phyloP scores from a whole-genome alignment of 306 rosid genomes.

The Malus asiatica region DNA sequence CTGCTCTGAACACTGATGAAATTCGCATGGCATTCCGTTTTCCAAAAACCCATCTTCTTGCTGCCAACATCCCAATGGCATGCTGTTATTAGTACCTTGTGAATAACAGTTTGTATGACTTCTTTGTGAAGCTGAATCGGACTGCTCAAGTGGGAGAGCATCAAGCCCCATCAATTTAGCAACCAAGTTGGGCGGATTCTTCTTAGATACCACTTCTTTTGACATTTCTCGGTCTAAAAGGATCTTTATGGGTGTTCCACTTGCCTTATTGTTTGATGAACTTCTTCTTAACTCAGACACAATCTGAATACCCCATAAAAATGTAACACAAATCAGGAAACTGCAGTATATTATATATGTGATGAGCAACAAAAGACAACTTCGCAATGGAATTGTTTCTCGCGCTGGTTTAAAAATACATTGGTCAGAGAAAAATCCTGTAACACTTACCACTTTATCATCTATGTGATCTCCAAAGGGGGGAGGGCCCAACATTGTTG shows the following conservation, averaged over 20 bases:
- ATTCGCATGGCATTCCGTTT: constrained; percentile 40
- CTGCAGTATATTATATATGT: constrained; percentile 1
- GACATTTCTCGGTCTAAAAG: constrained; percentile 79
- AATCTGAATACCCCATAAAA: constrained; percentile 32
- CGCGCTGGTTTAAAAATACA: background rate
- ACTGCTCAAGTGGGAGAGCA: constrained; percentile 43
- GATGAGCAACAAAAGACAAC: background rate
- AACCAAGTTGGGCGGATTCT: constrained; percentile 64
- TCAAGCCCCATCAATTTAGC: constrained; percentile 98
- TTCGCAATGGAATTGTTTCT: background rate
- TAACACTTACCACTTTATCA: constrained; percentile 55
- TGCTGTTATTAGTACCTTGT: constrained; percentile 27
- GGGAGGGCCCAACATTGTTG: constrained; percentile 36
- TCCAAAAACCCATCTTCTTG: constrained; percentile 41
- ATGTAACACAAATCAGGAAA: constrained; percentile 16
- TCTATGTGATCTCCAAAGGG: constrained; percentile 53
- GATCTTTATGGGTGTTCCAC: constrained; percentile 64
- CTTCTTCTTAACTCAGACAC: constrained; percentile 47
- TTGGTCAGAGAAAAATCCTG: constrained; percentile 9
- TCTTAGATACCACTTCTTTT: constrained; percentile 52
- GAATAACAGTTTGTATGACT: constrained; percentile 42
- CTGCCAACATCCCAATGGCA: constrained; percentile 44
- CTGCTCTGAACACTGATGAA: constrained; percentile 38
- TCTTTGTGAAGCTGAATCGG: constrained; percentile 46
- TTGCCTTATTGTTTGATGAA: constrained; percentile 46